Evolutionary conservation across 352 stramenopile genomes (phyloP), one percentile per base, ranked within the genome.

Genomic region (Globisporangium heterothallicum): DNA sequence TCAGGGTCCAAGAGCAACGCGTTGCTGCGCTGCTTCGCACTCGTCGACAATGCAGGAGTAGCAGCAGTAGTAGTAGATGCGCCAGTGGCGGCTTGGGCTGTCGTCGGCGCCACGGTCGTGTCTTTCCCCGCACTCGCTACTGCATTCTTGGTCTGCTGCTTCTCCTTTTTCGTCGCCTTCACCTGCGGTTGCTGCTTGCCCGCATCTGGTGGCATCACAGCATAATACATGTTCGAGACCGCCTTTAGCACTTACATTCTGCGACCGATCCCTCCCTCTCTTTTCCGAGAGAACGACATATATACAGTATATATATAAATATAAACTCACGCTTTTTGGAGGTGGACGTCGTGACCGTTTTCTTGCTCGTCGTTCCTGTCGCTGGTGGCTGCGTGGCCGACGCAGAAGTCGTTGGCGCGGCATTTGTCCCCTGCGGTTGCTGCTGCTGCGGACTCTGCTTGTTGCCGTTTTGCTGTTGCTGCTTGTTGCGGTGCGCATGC

Each of bases 1-100:
- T 89, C 75, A 13, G 70, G 72, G 5, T 71, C 62, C 51, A 82
- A n/a, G n/a, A n/a, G n/a, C n/a, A n/a, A n/a, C n/a, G n/a, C n/a
- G n/a, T n/a, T n/a, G n/a, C n/a, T n/a, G n/a, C n/a, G 43, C 13
- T 63, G 29, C 25, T 62, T 59, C 2, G 35, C 51, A 0, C 43
- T 35, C 3, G 57, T 36, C n/a, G n/a, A n/a, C n/a, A n/a, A n/a
- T 30, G 26, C 34, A n/a, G 48, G 3, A 14, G 14, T 19, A 25
- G 70, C 36, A 12, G 53, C 36, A 19, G 48, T 7, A 9, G 21
- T 36, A 29, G 44, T 21, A 13, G 36, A 32, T 19, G 13, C 29
- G 9, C 46, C 19, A 6, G 13, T 38, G 4, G 30, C 18, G n/a
- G 55, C 26, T n/a, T 18, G 26, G 36, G 34, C 6, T 19, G 27